Base-by-base conservation (phyloP, 176 grass and related monocot genomes). In the Oryza meridionalis region DNA sequence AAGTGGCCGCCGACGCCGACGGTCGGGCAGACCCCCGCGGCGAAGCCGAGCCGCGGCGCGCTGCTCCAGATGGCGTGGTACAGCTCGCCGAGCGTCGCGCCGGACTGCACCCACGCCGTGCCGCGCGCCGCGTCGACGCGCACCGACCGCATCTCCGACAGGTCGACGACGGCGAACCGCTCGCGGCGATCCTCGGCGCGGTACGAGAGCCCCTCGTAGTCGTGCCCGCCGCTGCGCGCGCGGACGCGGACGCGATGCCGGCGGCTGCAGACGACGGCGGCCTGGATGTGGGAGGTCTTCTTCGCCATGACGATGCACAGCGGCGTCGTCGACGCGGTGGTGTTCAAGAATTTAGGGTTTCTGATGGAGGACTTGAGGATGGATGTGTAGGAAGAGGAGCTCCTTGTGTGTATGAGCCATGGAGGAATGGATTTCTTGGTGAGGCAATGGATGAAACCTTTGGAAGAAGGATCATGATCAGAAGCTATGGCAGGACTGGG, bases 141-240 rank as follows among this genome's bases (percentile, higher is more conserved):
- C 58, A 62, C 58, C 2, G 58, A 22, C 58, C 58, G 58, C 58
- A 62, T 62, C 58, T 1, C n/a, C 21, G 58, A 62, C 21, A 62
- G n/a, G 58, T 62, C 58, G 58, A 62, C 58, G 58, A 61, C 55
- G 55, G 55, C 55, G 55, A 61, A 61, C 55, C 7, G 17, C 21
- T 61, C 55, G 7, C 7, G 19, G 55, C 55, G 55, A 9, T 10
- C 55, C 21, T 61, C 55, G 55, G 55, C 55, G 21, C 84, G 73
- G 89, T 91, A 94, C 1, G 92, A 94, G 4, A 94, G 82, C 62
- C 85, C 91, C 73, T 88, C 88, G 42, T 90, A 93, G 82, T 93
- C 91, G 68, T 94, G 91, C 19, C 92, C 92, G 17, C 92, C 89
- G 66, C 92, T 91, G 80, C 92, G 70, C 13, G 89, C 16, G 38